Evolutionary conservation across 2,329 filamentous ascomycete genomes (phyloP), one percentile per base, ranked within the genome.

Genomic region (Paecilomyces dactylethromorphus): DNA sequence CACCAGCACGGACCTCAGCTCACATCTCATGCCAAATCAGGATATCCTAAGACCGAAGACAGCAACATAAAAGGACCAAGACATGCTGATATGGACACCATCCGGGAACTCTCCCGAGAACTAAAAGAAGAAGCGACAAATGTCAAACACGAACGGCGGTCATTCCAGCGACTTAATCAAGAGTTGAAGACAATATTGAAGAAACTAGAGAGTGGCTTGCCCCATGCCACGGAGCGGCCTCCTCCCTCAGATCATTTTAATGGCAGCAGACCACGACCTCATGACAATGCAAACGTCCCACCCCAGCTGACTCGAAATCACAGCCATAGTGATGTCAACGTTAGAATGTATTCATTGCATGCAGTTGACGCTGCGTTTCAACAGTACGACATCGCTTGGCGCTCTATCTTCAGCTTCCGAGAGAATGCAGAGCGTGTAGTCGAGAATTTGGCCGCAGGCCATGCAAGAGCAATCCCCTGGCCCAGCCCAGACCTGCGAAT

Each of bases 111-210:
- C 13, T 24, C 50, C 6, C 32, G 57, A 32, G 59, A 51, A 18
- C 33, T 64, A 22, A 60, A 59, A 39, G 52, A 24, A 39, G 57
- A 59, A 39, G 52, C 51, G 26, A 54, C 55, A 33, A 53, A 55
- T 33, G 45, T 60, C 10, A 33, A 18, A 45, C 50, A 58, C 8
- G 62, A 64, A 33, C 52, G 60, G 21, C 26, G 51, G 11, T 26
- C 56, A 22, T 58, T 62, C 32, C 35, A 58, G 31, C 57, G 54
- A 39, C 60, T 62, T 3, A 53, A 31, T 18, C 21, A 31, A 2
- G 29, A 54, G 33, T 10, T 54, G 11, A 31, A 21, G 24, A 21
- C 26, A 3, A 26, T 54, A 6, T 21, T 54, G 21, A 18, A 21
- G 29, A 32, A 52, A 29, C 21, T 52, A 21, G 50, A 52, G 22